Conservation (phyloP, 495 filamentous ascomycete species). For the Neurospora sp. region DNA sequence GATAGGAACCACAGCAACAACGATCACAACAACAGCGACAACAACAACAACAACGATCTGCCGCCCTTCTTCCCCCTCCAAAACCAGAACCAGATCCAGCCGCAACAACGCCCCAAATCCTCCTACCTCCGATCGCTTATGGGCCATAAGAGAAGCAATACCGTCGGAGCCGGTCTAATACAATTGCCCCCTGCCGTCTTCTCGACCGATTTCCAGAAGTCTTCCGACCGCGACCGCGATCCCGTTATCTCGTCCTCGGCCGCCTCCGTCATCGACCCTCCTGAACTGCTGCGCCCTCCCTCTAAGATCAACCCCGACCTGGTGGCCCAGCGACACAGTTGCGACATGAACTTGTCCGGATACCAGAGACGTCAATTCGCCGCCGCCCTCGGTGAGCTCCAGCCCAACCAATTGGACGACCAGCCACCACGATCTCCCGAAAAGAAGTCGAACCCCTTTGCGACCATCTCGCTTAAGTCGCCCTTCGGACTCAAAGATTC, state of each 20-base stretch:
- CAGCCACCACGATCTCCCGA: conserved; percentile 30
- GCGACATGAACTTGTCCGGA: conserved; percentile 13
- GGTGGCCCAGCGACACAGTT: background rate
- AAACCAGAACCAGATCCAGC: background rate
- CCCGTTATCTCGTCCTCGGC: background rate
- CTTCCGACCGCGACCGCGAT: background rate
- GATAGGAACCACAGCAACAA: background rate
- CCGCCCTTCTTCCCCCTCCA: background rate
- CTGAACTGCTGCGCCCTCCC: background rate
- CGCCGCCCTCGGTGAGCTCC: conserved; percentile 39
- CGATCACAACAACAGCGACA: background rate
- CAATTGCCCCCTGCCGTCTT: conserved; percentile 18
- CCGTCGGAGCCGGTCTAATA: conserved; percentile 30
- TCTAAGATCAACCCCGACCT: conserved; percentile 9
- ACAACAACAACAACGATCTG: background rate
- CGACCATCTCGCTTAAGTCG: conserved; percentile 56
- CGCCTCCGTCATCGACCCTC: background rate
- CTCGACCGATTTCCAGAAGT: background rate
- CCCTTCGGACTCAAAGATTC: conserved; percentile 38
- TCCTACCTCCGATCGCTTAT: conserved; percentile 50
- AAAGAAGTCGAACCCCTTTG: conserved; percentile 50
- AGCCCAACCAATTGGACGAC: conserved; percentile 37
- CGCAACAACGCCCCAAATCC: conserved; percentile 44
- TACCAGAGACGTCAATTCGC: conserved; percentile 23
- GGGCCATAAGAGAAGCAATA: conserved; percentile 37